phyloP scores from a whole-genome alignment of 257 asterid genomes.

The Ilex aquifolium region DNA sequence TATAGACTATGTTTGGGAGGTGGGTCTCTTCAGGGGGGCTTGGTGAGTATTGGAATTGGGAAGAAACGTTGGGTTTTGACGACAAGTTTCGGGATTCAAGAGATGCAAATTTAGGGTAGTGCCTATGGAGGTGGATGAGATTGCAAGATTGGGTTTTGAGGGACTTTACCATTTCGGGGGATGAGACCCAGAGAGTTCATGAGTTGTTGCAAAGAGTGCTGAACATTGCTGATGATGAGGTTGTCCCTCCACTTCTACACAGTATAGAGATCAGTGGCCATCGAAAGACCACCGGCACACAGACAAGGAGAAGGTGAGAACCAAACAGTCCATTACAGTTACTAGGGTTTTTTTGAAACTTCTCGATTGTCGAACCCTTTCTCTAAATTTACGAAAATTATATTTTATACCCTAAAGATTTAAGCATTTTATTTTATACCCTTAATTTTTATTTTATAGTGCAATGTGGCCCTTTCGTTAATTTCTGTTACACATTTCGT shows the following conservation, averaged over 20 bases:
- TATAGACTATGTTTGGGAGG: constrained; percentile 26
- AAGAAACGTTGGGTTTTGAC: constrained; percentile 19
- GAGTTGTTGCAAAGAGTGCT: constrained; percentile 3
- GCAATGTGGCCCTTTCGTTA: no score
- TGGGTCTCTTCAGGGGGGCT: not conserved
- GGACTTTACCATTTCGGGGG: constrained; percentile 59
- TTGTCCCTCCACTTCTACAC: not conserved
- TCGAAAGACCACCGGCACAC: constrained; percentile 14
- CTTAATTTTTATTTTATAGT: no score
- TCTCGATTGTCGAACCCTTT: no score
- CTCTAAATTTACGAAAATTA: no score
- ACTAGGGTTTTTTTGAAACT: no score
- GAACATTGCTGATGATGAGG: not conserved
- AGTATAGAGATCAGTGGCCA: constrained; percentile 8
- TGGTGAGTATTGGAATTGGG: not conserved
- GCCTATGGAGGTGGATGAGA: constrained; percentile 18
- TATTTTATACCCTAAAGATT: no score
- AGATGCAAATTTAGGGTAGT: constrained; percentile 19
- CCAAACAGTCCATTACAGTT: not conserved
- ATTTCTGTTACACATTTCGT: no score
- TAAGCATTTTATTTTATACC: no score
- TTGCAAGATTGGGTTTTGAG: constrained; percentile 34
- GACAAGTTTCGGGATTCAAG: constrained; percentile 36
- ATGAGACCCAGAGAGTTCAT: constrained; percentile 29
- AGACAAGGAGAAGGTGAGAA: not conserved